phyloP scores from a whole-genome alignment of 352 stramenopile genomes.

The Globisporangium alternatum region DNA sequence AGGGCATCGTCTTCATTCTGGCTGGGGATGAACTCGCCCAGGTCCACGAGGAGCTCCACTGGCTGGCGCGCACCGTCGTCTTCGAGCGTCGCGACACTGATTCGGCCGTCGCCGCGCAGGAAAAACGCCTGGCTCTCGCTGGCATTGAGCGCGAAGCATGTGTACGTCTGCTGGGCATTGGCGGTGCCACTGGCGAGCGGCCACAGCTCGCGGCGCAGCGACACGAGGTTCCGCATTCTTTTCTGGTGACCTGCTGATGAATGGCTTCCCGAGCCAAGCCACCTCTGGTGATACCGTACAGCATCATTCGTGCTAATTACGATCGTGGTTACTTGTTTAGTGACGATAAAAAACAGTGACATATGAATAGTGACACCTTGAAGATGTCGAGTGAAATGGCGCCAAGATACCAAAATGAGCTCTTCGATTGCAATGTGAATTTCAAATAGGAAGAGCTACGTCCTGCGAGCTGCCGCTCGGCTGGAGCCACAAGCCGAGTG shows the following conservation, averaged over 20 bases:
- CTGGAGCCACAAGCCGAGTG: not conserved
- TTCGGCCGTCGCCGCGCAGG: constrained; percentile 26
- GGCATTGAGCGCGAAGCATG: constrained; percentile 33
- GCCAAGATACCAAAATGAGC: not conserved
- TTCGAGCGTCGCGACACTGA: constrained; percentile 29
- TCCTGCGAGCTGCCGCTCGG: not conserved
- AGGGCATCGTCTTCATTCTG: constrained; percentile 2
- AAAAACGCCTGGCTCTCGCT: constrained; percentile 38
- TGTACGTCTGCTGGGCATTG: not conserved
- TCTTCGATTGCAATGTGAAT: not conserved
- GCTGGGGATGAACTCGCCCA: constrained; percentile 22
- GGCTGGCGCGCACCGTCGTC: constrained; percentile 16
- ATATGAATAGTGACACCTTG: not conserved
- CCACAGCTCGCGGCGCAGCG: constrained; percentile 45
- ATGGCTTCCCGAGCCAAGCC: constrained; percentile 5
- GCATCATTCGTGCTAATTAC: not conserved
- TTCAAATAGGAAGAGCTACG: not conserved
- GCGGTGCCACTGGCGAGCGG: constrained; percentile 20
- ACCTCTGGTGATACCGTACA: not conserved
- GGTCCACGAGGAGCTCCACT: constrained; percentile 35
- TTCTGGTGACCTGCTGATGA: not conserved
- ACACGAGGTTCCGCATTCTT: constrained; percentile 63
- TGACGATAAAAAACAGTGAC: not conserved
- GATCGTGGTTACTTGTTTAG: not conserved
- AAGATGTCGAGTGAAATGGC: not conserved